These are phyloP conservation scores for Mycena floridula DNA, from an alignment of 768 basidiomycete genomes.

Conservation along the genomic window DNA sequence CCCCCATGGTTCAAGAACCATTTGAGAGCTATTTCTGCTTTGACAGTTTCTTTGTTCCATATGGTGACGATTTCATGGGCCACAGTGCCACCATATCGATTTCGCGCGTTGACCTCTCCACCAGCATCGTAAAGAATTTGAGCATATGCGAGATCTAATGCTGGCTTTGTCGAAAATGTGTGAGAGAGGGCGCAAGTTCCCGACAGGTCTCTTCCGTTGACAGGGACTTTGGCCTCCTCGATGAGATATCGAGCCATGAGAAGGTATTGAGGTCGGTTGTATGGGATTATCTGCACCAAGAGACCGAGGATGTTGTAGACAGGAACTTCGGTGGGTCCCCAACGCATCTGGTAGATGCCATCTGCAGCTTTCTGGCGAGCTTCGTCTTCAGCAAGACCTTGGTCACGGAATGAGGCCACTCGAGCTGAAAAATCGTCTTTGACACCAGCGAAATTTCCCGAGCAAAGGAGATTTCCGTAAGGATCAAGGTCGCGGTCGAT, in stretches of 20 bases:
- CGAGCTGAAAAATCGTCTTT: constrained; percentile 22
- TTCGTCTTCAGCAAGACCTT: no score
- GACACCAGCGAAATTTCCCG: constrained; percentile 19
- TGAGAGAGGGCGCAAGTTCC: constrained; percentile 35
- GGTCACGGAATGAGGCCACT: no score
- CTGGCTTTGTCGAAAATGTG: constrained; percentile 34
- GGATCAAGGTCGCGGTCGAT: constrained; percentile 29
- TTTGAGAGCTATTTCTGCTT: constrained; percentile 21
- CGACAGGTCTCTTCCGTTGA: constrained; percentile 31
- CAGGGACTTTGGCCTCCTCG: constrained; percentile 25
- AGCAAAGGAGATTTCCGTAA: constrained; percentile 20
- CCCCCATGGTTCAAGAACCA: constrained; percentile 40
- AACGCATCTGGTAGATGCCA: constrained; percentile 24
- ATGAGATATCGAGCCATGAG: constrained; percentile 28
- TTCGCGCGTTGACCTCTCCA: constrained; percentile 32
- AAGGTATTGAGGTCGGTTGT: constrained; percentile 15
- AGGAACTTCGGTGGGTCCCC: no score
- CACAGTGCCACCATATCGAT: constrained; percentile 33
- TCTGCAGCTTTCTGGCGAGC: constrained; percentile 14
- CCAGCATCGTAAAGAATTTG: constrained; percentile 36
- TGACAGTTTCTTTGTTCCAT: constrained; percentile 15
- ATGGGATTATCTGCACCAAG: constrained; percentile 20
- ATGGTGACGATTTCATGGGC: constrained; percentile 32
- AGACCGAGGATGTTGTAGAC: constrained; percentile 33
- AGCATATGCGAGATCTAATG: constrained; percentile 34